These are phyloP conservation scores for Monosporascus sp. DNA, from an alignment of 2,329 filamentous ascomycete genomes.

Conservation along the genomic window DNA sequence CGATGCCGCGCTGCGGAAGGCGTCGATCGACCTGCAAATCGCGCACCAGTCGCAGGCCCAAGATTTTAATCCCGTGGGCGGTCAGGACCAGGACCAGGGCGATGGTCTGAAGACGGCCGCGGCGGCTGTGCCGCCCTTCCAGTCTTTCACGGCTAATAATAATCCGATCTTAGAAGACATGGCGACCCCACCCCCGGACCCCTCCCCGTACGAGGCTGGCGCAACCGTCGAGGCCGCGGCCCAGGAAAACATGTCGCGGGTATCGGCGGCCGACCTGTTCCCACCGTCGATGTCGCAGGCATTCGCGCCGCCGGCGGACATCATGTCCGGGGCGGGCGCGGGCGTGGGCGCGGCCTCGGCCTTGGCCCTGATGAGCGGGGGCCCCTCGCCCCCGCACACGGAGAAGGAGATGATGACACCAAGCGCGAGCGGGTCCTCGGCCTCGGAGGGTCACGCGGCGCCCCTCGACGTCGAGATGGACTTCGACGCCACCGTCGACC, in stretches of 20 bases:
- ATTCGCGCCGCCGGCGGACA: conserved; percentile 10
- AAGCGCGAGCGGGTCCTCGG: conserved; percentile 37
- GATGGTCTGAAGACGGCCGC: conserved; percentile 20
- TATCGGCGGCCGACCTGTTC: conserved; percentile 19
- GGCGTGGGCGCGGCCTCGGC: conserved; percentile 13
- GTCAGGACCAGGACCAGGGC: neutral
- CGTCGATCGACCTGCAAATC: conserved; percentile 63
- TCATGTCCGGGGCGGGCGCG: conserved; percentile 8
- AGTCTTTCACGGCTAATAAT: conserved; percentile 11
- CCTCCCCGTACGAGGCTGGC: conserved; percentile 33
- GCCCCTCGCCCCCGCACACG: conserved; percentile 40
- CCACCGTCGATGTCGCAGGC: conserved; percentile 8
- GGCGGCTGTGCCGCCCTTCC: conserved; percentile 18
- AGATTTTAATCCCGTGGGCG: neutral
- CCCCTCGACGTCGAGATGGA: conserved; percentile 40
- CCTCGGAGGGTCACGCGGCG: conserved; percentile 31
- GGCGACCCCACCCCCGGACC: conserved; percentile 50
- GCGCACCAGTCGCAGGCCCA: conserved; percentile 16
- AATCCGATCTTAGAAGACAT: conserved; percentile 19
- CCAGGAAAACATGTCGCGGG: conserved; percentile 13
- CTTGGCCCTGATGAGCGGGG: conserved; percentile 23
- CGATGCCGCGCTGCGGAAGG: conserved; percentile 86
- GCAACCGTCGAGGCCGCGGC: neutral
- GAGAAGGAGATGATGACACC: conserved; percentile 39
- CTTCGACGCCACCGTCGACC: conserved; percentile 32